Evolutionary conservation across 257 asterid genomes (phyloP).

Genomic region (Pogostemon cablin): DNA sequence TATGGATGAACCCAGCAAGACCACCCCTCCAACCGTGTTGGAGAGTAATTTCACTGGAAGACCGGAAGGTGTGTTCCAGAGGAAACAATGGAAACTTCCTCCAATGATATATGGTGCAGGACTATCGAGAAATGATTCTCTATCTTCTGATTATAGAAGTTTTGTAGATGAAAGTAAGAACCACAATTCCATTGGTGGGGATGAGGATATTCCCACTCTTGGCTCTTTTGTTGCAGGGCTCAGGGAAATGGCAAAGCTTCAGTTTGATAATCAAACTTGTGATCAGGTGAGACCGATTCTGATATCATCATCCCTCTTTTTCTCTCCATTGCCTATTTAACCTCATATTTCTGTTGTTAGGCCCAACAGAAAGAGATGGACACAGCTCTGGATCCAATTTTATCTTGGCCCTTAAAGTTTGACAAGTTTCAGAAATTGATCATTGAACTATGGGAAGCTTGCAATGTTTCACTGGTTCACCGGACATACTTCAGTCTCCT

Average conservation of each 20-base stretch:
- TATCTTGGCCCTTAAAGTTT: constrained; percentile 61
- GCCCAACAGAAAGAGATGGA: constrained; percentile 37
- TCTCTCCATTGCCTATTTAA: neutral
- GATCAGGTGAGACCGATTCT: constrained; percentile 58
- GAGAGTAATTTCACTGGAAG: constrained; percentile 67
- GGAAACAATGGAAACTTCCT: constrained; percentile 89
- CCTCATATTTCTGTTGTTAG: constrained; percentile 25
- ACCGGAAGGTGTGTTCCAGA: constrained; percentile 54
- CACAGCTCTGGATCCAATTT: constrained; percentile 36
- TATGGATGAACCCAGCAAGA: constrained; percentile 53
- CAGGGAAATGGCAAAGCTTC: constrained; percentile 85
- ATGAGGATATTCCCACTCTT: constrained; percentile 88
- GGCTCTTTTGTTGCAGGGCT: constrained; percentile 96
- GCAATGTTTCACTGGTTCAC: constrained; percentile 67
- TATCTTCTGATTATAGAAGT: constrained; percentile 62
- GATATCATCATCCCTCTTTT: neutral
- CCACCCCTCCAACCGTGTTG: constrained; percentile 75
- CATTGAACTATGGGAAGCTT: constrained; percentile 66
- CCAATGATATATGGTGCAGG: constrained; percentile 62
- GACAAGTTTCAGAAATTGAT: constrained; percentile 59
- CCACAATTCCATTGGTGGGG: constrained; percentile 52
- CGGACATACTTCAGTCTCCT: constrained; percentile 73
- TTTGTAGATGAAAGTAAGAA: constrained; percentile 56
- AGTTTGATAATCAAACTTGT: constrained; percentile 49
- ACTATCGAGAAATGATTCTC: constrained; percentile 61